A percentile compares a stretch with the other conserved stretches of the same genome.
These are phyloP conservation scores for Tulasnella sp. DNA, from an alignment of 768 basidiomycete species.

Conservation along the genomic window DNA sequence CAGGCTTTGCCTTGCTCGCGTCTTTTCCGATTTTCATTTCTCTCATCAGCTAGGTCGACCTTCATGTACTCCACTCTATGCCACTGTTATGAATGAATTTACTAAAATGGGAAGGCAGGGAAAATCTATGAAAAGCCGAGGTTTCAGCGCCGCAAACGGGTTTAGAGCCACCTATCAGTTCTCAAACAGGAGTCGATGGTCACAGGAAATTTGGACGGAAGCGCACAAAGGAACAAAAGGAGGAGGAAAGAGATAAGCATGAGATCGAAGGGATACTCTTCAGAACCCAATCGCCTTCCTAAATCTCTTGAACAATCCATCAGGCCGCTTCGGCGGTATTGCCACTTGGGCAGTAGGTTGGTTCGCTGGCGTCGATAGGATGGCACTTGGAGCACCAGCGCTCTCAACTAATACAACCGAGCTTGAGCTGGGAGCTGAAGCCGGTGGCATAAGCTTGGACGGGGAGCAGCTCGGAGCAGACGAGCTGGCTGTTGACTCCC, in stretches of 20 bases:
- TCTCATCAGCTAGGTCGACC: not conserved
- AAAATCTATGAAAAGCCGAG: too few species aligned
- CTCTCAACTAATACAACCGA: not conserved
- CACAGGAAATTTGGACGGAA: not conserved
- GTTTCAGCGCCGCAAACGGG: too few species aligned
- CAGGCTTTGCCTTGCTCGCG: not conserved
- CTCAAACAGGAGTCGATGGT: too few species aligned
- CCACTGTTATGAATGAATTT: not conserved
- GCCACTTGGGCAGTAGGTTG: not conserved
- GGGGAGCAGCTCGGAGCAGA: not conserved
- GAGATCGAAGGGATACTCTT: not conserved
- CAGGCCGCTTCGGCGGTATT: too few species aligned
- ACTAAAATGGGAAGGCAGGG: not conserved
- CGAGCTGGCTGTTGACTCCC: not conserved
- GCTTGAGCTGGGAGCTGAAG: not conserved
- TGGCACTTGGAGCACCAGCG: not conserved
- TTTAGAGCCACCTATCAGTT: too few species aligned
- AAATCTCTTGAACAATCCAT: not conserved
- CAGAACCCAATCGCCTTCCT: not conserved
- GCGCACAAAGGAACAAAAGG: not conserved
- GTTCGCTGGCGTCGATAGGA: not conserved
- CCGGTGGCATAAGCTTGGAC: not conserved
- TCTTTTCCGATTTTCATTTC: not conserved
- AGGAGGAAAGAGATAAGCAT: too few species aligned
- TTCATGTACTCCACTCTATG: not conserved